Percentiles rank a stretch among this genome's conserved stretches.
Evolutionary conservation across 2,329 filamentous ascomycete species (phyloP).

Genomic region (Cercospora janseana): DNA sequence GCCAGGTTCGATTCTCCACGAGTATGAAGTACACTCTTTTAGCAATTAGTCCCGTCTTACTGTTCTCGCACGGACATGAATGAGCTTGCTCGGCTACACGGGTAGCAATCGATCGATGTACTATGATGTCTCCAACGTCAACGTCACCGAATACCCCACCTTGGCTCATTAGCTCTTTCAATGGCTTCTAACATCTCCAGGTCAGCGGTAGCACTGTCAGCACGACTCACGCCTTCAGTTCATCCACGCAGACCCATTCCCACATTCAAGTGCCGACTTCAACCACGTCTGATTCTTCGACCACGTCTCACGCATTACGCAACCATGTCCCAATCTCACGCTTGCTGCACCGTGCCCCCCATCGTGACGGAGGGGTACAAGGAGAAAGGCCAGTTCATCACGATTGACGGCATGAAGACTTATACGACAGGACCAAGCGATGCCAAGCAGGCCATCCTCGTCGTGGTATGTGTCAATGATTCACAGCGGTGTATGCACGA

Average conservation of each 20-base stretch:
- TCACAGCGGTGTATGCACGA: no score
- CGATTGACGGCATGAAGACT: slow-evolving; percentile 61
- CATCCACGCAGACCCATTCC: not conserved
- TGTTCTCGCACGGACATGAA: not conserved
- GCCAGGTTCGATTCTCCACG: no score
- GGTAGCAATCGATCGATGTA: slow-evolving; percentile 2
- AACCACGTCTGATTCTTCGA: not conserved
- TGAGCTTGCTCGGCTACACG: slow-evolving; percentile 5
- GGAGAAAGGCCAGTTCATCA: slow-evolving; percentile 59
- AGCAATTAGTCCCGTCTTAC: not conserved
- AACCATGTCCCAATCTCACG: slow-evolving; percentile 20
- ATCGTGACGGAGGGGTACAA: slow-evolving; percentile 53
- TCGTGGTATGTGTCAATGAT: slow-evolving; percentile 44
- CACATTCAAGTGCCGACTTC: not conserved
- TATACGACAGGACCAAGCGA: slow-evolving; percentile 55
- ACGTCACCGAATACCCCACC: not conserved
- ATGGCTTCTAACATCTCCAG: not conserved
- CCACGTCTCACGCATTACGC: not conserved
- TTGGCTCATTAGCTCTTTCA: not conserved
- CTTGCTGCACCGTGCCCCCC: slow-evolving; percentile 52
- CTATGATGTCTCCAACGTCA: slow-evolving; percentile 10
- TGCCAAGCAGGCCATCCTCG: slow-evolving; percentile 57
- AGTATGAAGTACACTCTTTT: not conserved
- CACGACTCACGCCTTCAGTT: not conserved
- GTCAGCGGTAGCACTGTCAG: not conserved